Conservation (phyloP, 139 green algal species). For the Chlamydomonas asymmetrica region DNA sequence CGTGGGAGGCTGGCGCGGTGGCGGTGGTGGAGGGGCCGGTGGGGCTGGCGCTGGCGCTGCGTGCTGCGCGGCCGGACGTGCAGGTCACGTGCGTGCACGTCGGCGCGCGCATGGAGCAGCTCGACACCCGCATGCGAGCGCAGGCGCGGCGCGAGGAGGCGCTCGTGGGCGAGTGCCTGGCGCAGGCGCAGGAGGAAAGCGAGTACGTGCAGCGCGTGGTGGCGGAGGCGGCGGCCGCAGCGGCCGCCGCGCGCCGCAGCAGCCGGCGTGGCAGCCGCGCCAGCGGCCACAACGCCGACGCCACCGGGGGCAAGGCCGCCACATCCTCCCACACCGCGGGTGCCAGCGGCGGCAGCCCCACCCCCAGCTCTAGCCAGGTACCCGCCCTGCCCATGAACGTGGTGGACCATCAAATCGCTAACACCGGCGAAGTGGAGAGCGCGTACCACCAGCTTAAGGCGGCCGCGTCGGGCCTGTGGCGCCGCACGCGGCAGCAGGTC, state of each 20-base stretch:
- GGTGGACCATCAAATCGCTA: too few relatives aligned
- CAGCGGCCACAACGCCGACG: background rate
- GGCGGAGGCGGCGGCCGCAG: too few relatives aligned
- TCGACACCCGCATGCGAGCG: slow-evolving; percentile 50
- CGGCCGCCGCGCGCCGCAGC: background rate
- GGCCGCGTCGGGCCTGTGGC: slow-evolving; percentile 23
- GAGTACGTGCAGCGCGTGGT: background rate
- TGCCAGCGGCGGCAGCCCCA: background rate
- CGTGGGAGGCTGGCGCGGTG: slow-evolving; percentile 32
- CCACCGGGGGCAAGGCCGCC: background rate
- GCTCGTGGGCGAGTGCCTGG: slow-evolving; percentile 14
- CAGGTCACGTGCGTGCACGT: too few relatives aligned
- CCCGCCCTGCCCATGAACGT: too few relatives aligned
- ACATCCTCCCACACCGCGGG: background rate
- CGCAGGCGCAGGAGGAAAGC: slow-evolving; percentile 6
- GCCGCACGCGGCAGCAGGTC: slow-evolving; percentile 16
- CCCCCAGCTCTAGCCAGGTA: too few relatives aligned
- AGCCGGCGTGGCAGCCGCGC: background rate
- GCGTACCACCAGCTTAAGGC: slow-evolving; percentile 36
- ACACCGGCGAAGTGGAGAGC: slow-evolving; percentile 11
- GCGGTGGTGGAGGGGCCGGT: slow-evolving; percentile 50
- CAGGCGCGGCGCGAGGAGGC: slow-evolving; percentile 39
- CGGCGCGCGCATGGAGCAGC: slow-evolving; percentile 19
- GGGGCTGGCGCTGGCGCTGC: slow-evolving; percentile 32
- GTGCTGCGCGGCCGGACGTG: too few relatives aligned